These are phyloP conservation scores for Agarophyton chilense DNA, from an alignment of 23 red algal genomes.

Conservation along the genomic window DNA sequence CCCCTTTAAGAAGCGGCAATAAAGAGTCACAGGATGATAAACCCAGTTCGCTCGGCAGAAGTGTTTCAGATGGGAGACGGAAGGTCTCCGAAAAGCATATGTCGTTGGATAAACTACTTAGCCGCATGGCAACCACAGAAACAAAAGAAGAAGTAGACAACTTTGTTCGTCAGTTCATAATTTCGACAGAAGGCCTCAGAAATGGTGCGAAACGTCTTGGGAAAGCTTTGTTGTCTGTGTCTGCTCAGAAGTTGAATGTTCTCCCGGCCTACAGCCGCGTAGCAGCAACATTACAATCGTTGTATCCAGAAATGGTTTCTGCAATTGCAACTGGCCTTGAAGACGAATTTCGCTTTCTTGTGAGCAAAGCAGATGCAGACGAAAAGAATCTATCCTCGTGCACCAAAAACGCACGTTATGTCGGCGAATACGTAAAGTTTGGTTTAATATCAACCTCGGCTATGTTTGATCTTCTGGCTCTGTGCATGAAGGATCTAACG, in stretches of 20 bases:
- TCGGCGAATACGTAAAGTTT: slow-evolving; percentile 91
- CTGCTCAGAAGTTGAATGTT: slow-evolving; percentile 74
- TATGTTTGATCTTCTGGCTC: slow-evolving; percentile 71
- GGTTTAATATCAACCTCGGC: slow-evolving; percentile 46
- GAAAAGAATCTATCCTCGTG: slow-evolving; percentile 61
- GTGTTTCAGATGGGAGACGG: not conserved
- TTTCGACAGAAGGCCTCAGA: slow-evolving; percentile 18
- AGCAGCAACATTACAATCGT: slow-evolving; percentile 57
- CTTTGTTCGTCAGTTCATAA: slow-evolving; percentile 56
- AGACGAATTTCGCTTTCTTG: slow-evolving; percentile 79
- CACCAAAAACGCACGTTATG: slow-evolving; percentile 69
- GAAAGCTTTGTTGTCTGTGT: slow-evolving; percentile 51
- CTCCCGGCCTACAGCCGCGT: slow-evolving; percentile 77
- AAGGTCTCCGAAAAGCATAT: slow-evolving; percentile 32
- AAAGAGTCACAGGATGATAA: not conserved
- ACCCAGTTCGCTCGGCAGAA: not conserved
- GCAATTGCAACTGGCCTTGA: slow-evolving; percentile 62
- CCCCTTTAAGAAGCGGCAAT: not conserved
- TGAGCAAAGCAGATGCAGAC: slow-evolving; percentile 66
- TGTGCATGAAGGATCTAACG: slow-evolving; percentile 88
- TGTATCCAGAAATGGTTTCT: slow-evolving; percentile 59
- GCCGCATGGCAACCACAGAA: slow-evolving; percentile 29
- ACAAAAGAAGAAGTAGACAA: slow-evolving; percentile 48
- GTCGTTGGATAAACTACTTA: slow-evolving; percentile 38
- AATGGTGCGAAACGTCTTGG: slow-evolving; percentile 55